Percentiles rank a stretch among this genome's conserved stretches.
phyloP scores from a whole-genome alignment of 805 yeast species.

The Metschnikowia rubicola region DNA sequence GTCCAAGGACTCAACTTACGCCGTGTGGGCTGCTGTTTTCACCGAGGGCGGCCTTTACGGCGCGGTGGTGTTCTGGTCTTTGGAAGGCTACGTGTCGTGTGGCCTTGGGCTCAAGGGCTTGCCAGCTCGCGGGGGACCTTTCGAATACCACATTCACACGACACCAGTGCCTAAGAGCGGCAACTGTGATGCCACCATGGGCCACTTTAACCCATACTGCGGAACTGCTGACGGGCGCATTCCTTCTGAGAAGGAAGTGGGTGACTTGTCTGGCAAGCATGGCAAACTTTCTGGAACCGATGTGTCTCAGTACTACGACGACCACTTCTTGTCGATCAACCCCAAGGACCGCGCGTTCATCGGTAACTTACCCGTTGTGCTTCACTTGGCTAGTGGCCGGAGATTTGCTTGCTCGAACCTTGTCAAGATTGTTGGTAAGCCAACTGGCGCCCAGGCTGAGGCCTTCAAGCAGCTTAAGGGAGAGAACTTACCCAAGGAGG shows the following conservation, averaged over 20 bases:
- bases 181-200: constrained; percentile 29
- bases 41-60: constrained; percentile 21
- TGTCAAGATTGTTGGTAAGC: constrained; percentile 13
- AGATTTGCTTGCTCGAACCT: constrained; percentile 41
- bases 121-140: constrained; percentile 39
- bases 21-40: constrained; percentile 2
- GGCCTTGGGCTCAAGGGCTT: constrained; percentile 29
- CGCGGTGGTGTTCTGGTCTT: constrained; percentile 26
- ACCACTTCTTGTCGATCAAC: constrained; percentile 32
- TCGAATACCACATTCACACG: constrained; percentile 39
- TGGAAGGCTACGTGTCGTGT: constrained; percentile 32
- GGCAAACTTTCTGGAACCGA: constrained; percentile 29
- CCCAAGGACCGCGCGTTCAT: constrained; percentile 23
- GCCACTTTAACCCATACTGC: constrained; percentile 37
- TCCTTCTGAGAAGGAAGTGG: constrained; percentile 28
- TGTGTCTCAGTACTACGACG: constrained; percentile 22
- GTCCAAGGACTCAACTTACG: constrained; percentile 1
- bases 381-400: constrained; percentile 30
- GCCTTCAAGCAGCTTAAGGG: not conserved
- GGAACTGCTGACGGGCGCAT: constrained; percentile 27
- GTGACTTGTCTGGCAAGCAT: constrained; percentile 41
- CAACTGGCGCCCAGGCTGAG: not conserved
- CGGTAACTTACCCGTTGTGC: constrained; percentile 32
- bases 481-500: no score
- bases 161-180: constrained; percentile 34